Conservation (phyloP, 2,329 filamentous ascomycete species). For the Pyrenophora graminea region DNA sequence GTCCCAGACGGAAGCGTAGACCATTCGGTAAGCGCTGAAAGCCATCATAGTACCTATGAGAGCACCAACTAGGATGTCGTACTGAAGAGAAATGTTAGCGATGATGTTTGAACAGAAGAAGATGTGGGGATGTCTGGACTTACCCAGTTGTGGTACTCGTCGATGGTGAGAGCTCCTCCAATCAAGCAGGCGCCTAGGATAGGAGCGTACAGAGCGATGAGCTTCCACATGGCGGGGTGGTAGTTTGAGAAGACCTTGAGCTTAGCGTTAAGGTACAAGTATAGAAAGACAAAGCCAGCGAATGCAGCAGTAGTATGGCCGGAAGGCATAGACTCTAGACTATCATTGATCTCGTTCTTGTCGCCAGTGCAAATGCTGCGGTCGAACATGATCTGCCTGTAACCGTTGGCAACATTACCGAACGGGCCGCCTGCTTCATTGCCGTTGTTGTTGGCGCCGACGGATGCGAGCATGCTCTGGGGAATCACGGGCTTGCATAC, state of each 20-base stretch:
- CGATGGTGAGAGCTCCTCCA: conserved; percentile 69
- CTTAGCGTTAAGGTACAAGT: conserved; percentile 77
- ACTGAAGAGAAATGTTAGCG: conserved; percentile 53
- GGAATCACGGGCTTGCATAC: conserved; percentile 69
- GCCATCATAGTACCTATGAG: conserved; percentile 69
- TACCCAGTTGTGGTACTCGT: conserved; percentile 68
- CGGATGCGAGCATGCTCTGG: conserved; percentile 34
- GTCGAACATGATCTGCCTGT: conserved; percentile 67
- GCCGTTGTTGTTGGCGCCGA: conserved; percentile 22
- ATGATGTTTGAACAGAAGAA: neutral
- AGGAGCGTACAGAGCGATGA: conserved; percentile 66
- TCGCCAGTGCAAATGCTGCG: conserved; percentile 72
- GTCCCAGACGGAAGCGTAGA: conserved; percentile 70
- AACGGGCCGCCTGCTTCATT: conserved; percentile 55
- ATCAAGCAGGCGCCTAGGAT: conserved; percentile 70
- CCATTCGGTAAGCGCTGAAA: conserved; percentile 68
- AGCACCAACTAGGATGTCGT: conserved; percentile 70
- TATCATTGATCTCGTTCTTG: conserved; percentile 66
- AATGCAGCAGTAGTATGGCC: conserved; percentile 77
- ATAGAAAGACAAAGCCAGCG: conserved; percentile 71
- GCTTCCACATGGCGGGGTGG: conserved; percentile 75
- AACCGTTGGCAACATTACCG: conserved; percentile 57
- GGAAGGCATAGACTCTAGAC: conserved; percentile 71
- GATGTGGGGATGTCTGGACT: neutral
- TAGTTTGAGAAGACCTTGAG: conserved; percentile 75